Conservation (phyloP, 2,329 filamentous ascomycete species). For the Parascedosporium putredinis region DNA sequence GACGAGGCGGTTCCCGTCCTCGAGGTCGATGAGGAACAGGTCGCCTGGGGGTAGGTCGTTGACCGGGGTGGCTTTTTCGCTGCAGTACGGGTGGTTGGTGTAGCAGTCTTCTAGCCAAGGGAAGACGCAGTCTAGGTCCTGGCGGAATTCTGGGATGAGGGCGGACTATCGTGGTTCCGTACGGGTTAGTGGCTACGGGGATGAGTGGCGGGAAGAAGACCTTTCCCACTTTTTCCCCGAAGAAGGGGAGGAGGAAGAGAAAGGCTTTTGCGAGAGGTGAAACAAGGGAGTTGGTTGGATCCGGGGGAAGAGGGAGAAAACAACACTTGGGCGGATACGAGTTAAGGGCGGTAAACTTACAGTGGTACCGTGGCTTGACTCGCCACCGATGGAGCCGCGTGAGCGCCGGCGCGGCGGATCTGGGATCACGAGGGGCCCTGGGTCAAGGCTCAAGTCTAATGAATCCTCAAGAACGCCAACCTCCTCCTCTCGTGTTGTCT, state of each 20-base stretch:
- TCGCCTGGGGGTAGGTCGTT: background rate
- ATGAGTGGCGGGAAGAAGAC: too few relatives aligned
- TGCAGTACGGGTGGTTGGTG: background rate
- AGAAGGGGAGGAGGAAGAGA: too few relatives aligned
- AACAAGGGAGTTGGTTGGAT: too few relatives aligned
- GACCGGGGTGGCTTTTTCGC: conserved; percentile 1
- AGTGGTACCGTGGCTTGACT: background rate
- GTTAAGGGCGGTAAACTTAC: background rate
- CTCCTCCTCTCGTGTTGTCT: background rate
- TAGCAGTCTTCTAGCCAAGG: background rate
- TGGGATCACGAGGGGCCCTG: background rate
- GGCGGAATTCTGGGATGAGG: background rate
- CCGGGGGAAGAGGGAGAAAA: background rate
- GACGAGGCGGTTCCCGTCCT: conserved; percentile 1
- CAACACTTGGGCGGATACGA: background rate
- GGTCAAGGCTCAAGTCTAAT: background rate
- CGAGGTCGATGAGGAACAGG: conserved; percentile 2
- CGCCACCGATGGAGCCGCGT: background rate
- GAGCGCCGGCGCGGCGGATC: background rate
- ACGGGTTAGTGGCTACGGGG: background rate
- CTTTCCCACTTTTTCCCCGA: too few relatives aligned
- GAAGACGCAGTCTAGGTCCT: background rate
- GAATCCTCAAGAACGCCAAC: background rate
- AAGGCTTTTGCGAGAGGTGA: too few relatives aligned
- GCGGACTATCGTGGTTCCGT: background rate